Base-by-base conservation (phyloP, 495 filamentous ascomycete genomes). In the Evansstolkia leycettana region DNA sequence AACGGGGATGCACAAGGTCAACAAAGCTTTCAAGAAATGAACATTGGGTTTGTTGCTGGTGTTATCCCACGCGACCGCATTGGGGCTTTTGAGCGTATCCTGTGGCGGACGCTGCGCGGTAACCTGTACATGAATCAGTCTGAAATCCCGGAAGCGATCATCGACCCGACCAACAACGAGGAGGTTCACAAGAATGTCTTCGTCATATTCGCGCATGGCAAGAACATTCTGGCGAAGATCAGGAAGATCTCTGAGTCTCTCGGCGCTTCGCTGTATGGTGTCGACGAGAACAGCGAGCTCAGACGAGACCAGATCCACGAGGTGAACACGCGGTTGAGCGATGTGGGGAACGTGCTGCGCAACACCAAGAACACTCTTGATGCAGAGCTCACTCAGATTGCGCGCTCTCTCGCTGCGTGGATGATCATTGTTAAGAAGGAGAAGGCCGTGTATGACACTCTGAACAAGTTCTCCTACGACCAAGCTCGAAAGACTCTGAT, bases 71-170 rank as follows among this genome's bases (percentile, higher is more conserved):
- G 88, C 16, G 89, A 95, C 42, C 78, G 88, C 6, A 90, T 96
- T 38, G 87, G 80, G 7, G 81, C 90, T 20, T 95, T 99, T 50
- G 90, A 99, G 60, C 78, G 90, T 34, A 96, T 96, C 42, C 71
- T 99, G 11, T 99, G 90, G 90, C 72, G 90, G 36, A 94, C 90
- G 0, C 67, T 99, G 36, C 86, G 90, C 48, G 90, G 90, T 44
- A 99, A 99, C 60, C 73, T 99, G 13, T 99, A 95, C 65, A 99
- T 99, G 90, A 99, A 96, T 63, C 90, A 99, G 66, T 84, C 88
- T 23, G 90, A 96, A 65, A 96, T 99, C 36, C 78, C 84, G 18
- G 85, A 96, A 46, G 76, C 85, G n/a, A 82, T 99, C 38, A 69
- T 92, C 55, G 85, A 99, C 57, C 90, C 90, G 15, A 65, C 73